Conservation (phyloP, 2,329 filamentous ascomycete species). For the Coniochaeta pulveracea region DNA sequence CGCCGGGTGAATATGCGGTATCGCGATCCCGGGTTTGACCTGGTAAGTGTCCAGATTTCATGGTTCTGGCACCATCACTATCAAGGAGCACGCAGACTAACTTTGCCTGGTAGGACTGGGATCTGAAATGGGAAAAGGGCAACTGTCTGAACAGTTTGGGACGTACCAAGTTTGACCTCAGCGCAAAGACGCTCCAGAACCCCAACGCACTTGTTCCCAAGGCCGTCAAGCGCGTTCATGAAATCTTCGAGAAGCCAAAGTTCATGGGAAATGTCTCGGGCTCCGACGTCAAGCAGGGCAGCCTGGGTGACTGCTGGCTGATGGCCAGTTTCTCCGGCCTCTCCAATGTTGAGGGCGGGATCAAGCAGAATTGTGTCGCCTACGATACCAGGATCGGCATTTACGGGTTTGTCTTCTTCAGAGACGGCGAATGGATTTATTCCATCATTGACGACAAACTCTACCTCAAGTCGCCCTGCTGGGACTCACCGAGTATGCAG, state of each 20-base stretch:
- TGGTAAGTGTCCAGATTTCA: slow-evolving; percentile 28
- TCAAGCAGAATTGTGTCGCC: slow-evolving; percentile 65
- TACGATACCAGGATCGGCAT: slow-evolving; percentile 67
- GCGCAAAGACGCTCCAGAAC: slow-evolving; percentile 28
- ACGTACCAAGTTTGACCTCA: slow-evolving; percentile 39
- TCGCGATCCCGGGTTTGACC: slow-evolving; percentile 50
- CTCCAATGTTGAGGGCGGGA: slow-evolving; percentile 58
- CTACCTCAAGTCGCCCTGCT: slow-evolving; percentile 71
- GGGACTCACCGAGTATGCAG: slow-evolving; percentile 68
- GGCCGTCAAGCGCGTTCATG: slow-evolving; percentile 63
- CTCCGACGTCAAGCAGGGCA: slow-evolving; percentile 67
- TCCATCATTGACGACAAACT: slow-evolving; percentile 88
- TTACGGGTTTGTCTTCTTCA: slow-evolving; percentile 81
- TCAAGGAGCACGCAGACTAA: slow-evolving; percentile 1
- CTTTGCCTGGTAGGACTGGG: slow-evolving; percentile 39
- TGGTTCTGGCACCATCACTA: not conserved
- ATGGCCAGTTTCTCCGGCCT: slow-evolving; percentile 69
- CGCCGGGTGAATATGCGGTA: slow-evolving; percentile 70
- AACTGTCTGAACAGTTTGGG: slow-evolving; percentile 43
- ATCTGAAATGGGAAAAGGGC: slow-evolving; percentile 54
- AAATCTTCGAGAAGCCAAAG: slow-evolving; percentile 63
- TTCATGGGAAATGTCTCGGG: slow-evolving; percentile 57
- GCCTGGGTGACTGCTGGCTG: slow-evolving; percentile 73
- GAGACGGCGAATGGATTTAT: slow-evolving; percentile 86
- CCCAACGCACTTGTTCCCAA: slow-evolving; percentile 47